Base-by-base conservation (phyloP, 176 grass and related monocot species). In the Musa acuminata region DNA sequence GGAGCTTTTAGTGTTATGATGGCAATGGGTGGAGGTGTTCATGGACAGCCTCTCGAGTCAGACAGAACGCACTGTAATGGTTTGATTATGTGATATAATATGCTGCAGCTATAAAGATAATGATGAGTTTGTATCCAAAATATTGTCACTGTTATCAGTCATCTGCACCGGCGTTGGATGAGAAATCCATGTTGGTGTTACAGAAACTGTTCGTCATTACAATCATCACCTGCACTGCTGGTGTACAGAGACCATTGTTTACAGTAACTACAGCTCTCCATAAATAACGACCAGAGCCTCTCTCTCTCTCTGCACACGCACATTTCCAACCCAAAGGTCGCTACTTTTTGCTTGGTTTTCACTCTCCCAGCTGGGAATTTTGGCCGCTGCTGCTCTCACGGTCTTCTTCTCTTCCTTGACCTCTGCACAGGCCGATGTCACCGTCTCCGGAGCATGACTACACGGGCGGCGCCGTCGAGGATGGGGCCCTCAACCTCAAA, bases 361-460 rank as follows among this genome's bases (percentile, higher is more conserved):
- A 10, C 13, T 14, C 1, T 48, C 53, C n/a, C 10, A 23, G 16
- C 12, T 11, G 53, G 1, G 23, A 70, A 8, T 23, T n/a, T 49
- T 23, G 26, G 12, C 66, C 29, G 69, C 51, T 64, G 50, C 35
- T 16, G 51, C 48, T 51, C 66, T 71, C n/a, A 21, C 55, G 9
- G 21, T 60, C 29, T 72, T 58, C 9, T 60, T 70, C 23, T 62
- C 55, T 52, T 75, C 66, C 27, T 69, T 27, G 65, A 24, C 48
- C 17, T 9, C 24, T 5, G 64, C 53, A 57, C 25, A 49, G 77
- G 65, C 57, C 58, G 52, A 97, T 97, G 94, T 89, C 90, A 85
- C 94, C 84, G 72, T 85, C 87, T 72, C 90, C 82, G 83, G 87
- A 97, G 80, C 90, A 91, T 77, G 87, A 91, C 84, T 90, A 91